phyloP scores from a whole-genome alignment of 805 yeast genomes.

The Nakazawaea sp. region DNA sequence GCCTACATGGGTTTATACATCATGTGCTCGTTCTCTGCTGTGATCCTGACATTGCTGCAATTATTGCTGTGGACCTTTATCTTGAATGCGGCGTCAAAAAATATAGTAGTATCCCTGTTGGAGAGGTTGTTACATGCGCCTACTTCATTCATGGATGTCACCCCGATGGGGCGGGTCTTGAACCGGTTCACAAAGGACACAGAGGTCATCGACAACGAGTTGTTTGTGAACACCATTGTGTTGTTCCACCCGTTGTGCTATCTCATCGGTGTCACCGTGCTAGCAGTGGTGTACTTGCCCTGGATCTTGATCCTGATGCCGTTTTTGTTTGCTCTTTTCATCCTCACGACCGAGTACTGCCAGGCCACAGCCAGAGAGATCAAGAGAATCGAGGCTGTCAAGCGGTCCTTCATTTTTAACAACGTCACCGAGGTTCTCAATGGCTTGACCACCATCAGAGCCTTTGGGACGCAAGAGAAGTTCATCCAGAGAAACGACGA shows the following conservation, averaged over 20 bases:
- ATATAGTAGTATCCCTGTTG: constrained; percentile 54
- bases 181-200: constrained; percentile 85
- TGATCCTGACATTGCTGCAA: constrained; percentile 26
- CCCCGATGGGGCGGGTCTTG: constrained; percentile 81
- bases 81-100: constrained; percentile 45
- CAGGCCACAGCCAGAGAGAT: constrained; percentile 45
- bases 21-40: constrained; percentile 39
- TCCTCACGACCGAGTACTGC: constrained; percentile 37
- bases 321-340: constrained; percentile 35
- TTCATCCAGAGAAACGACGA: constrained; percentile 30
- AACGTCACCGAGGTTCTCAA: constrained; percentile 41
- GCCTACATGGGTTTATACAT: constrained; percentile 54
- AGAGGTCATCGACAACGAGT: constrained; percentile 73
- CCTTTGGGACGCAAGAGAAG: constrained; percentile 27
- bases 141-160: constrained; percentile 74
- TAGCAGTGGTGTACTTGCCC: constrained; percentile 64
- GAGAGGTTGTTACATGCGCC: constrained; percentile 63
- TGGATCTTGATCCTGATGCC: constrained; percentile 66
- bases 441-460: constrained; percentile 42
- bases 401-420: constrained; percentile 43
- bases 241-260: constrained; percentile 44
- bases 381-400: constrained; percentile 43
- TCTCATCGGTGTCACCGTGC: constrained; percentile 55
- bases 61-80: constrained; percentile 21
- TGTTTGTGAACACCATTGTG: constrained; percentile 60